These are phyloP conservation scores for Torulaspora pretoriensis DNA, from an alignment of 1,139 yeast species.

Conservation along the genomic window DNA sequence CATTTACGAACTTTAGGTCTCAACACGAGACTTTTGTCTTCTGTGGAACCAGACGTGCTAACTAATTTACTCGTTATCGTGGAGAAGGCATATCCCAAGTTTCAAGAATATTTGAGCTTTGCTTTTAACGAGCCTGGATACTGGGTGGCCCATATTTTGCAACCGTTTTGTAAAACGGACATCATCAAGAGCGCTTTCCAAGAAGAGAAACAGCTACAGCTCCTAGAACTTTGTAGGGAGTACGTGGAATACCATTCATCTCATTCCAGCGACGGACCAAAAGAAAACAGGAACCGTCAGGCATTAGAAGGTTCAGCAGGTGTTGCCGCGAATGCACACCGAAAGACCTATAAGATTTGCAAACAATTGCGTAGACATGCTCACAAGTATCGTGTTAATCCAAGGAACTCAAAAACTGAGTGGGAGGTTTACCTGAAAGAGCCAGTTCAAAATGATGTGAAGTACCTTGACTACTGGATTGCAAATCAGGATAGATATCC, in stretches of 20 bases:
- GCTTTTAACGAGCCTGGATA: conserved; percentile 15
- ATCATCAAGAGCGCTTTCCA: conserved; percentile 9
- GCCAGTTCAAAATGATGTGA: conserved; percentile 9
- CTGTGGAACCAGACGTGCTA: conserved; percentile 6
- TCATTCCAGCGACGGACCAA: neutral
- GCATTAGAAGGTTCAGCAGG: neutral
- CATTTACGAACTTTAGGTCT: conserved; percentile 12
- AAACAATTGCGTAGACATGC: conserved; percentile 1
- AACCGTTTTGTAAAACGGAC: conserved; percentile 16
- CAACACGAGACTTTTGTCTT: conserved; percentile 9
- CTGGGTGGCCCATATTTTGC: conserved; percentile 18
- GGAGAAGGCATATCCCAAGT: conserved; percentile 12
- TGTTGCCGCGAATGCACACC: neutral
- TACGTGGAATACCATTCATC: neutral
- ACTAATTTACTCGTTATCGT: conserved; percentile 7
- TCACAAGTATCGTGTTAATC: neutral
- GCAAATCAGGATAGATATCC: conserved; percentile 14
- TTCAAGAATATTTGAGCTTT: conserved; percentile 7
- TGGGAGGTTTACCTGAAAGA: conserved; percentile 18
- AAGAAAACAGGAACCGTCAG: neutral
- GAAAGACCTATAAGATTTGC: neutral
- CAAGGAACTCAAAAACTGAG: conserved; percentile 7
- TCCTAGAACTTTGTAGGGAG: conserved; percentile 1
- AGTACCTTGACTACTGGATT: conserved; percentile 14
- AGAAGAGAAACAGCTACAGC: conserved; percentile 5